Percentiles rank a stretch among this genome's conserved stretches.
These are phyloP conservation scores for Arbutus unedo DNA, from an alignment of 148 eudicot species.

Conservation along the genomic window DNA sequence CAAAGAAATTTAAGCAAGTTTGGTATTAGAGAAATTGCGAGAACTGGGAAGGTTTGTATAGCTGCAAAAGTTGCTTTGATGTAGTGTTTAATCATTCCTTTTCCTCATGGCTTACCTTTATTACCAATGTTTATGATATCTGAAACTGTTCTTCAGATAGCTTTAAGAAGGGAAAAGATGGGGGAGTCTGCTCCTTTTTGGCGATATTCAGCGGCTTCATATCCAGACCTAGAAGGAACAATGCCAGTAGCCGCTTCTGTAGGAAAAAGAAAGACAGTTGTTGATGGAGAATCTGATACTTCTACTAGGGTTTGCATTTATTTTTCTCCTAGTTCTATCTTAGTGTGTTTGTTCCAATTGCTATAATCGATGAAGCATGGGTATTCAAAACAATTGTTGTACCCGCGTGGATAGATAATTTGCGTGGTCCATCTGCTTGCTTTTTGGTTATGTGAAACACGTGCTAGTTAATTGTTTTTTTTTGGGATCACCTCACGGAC, in stretches of 20 bases:
- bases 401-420: not conserved
- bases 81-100: not conserved
- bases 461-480: not conserved
- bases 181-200: constrained; percentile 93
- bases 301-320: constrained; percentile 20
- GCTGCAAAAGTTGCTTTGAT: not conserved
- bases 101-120: not conserved
- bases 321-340: not conserved
- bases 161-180: constrained; percentile 79
- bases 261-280: constrained; percentile 25
- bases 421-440: not conserved
- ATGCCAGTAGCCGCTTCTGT: constrained; percentile 24
- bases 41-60: constrained; percentile 84
- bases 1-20: constrained; percentile 75
- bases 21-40: constrained; percentile 80
- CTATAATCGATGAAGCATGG: constrained; percentile 1
- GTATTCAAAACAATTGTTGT: not conserved
- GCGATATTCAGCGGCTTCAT: constrained; percentile 93
- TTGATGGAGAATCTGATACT: constrained; percentile 28
- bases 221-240: constrained; percentile 68
- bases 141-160: constrained; percentile 48
- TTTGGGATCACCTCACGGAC: not conserved
- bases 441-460: not conserved
- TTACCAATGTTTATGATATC: constrained; percentile 4
- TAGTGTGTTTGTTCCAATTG: not conserved